Evolutionary conservation across 116 monocot genomes (phyloP), one percentile per base, ranked within the genome.

Genomic region (Cymodocea nodosa): DNA sequence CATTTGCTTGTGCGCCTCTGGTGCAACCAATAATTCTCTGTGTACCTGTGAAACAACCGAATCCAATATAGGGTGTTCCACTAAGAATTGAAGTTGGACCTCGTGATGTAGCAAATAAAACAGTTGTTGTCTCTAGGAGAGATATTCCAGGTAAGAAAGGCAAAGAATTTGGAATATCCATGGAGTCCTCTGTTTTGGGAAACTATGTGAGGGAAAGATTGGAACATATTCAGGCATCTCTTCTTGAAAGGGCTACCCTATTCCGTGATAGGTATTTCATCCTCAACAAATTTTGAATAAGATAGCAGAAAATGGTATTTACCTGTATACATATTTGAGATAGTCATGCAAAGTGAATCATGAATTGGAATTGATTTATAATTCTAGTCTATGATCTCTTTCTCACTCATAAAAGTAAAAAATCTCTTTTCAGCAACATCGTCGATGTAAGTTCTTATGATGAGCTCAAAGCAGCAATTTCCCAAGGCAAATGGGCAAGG

Each of bases 71-170:
- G 98, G 97, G 98, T 49, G 86, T 98, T 49, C 92, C 98, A 70
- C 25, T 98, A 68, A 84, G 92, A 71, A 85, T 98, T 40, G 98
- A 98, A 79, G 66, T 98, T 51, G 98, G 98, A 59, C 98, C 98
- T 67, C 89, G 89, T 61, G 98, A 98, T 65, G 81, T 98, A 30
- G 67, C 80, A 13, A 89, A 73, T 63, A 69, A 65, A 36, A 92
- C 76, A 55, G 85, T 98, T 51, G 98, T 98, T 39, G 71, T 82
- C 51, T 91, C 81, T 34, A 78, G 91, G 54, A 87, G 98, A 81
- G 92, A 98, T 62, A 25, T 89, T 39, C 98, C 89, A 23, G 98
- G 92, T 52, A 98, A 92, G 72, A 80, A 74, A 20, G 92, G 92
- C n/a, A 98, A 98, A 66, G 98, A 92, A 39, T 98, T 89, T 70